Base-by-base conservation (phyloP, 495 filamentous ascomycete species). In the Tetracladium setigerum region DNA sequence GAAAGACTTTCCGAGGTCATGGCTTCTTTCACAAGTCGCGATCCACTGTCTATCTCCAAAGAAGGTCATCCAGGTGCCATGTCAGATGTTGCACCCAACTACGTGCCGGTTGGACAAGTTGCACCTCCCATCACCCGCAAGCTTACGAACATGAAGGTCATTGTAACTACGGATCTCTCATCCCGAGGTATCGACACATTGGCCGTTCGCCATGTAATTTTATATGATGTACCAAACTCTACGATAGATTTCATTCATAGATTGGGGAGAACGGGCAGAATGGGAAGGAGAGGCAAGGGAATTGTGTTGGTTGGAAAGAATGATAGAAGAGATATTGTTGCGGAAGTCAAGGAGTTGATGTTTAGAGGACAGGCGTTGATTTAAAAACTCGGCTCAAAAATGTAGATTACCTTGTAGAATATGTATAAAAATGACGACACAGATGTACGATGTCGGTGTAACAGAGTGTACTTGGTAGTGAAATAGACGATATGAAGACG, bases 221-320 rank as follows among this genome's bases (percentile, higher is more conserved):
- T 98, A 22, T 96, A 94, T 62, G 89, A 97, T 63, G 91, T 97
- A 18, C 92, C 92, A 8, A 91, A 96, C 58, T 91, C 84, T 2
- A 92, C 89, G 0, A 88, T 97, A 48, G 92, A 98, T 67, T 96
- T 98, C 57, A 95, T 97, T 58, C 92, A 97, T 62, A 83, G 94
- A 15, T 73, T 97, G 16, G 92, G 92, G 41, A 73, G 92, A 54
- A 86, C 89, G 0, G 92, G 92, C 14, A 75, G 92, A 27, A 96
- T 97, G 92, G 87, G 88, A 2, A 78, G 88, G 57, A 76, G 92
- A 60, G 94, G 92, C 34, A 74, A 89, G 52, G 92, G 88, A 18
- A 77, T 95, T 50, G 88, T 97, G 34, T 66, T 98, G 38, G 87
- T 95, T 10, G 92, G 90, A 49, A 91, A 82, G 67, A 74, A 85